Evolutionary conservation across 306 rosid species (phyloP).

Genomic region (Fagus sylvatica): DNA sequence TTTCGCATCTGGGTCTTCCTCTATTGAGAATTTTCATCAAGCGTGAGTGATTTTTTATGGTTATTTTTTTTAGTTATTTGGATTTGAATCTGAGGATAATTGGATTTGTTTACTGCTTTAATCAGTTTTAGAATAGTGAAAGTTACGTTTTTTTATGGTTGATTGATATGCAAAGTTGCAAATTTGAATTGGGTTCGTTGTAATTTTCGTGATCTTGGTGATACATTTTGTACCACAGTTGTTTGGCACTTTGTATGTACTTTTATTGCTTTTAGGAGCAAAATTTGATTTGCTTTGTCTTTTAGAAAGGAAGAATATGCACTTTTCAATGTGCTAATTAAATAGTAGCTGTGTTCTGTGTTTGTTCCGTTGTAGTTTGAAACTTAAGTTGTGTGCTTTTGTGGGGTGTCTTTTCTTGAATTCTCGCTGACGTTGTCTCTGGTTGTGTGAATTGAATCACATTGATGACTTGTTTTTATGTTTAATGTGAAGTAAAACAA

Average conservation of each 20-base stretch:
- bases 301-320: not conserved
- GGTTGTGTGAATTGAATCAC: not conserved
- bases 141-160: conserved; percentile 9
- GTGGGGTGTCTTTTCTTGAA: no score
- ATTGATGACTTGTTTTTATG: not conserved
- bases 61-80: conserved; percentile 6
- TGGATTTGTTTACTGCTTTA: conserved; percentile 13
- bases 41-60: conserved; percentile 53
- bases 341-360: not conserved
- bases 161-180: not conserved
- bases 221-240: not conserved
- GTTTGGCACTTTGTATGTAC: not conserved
- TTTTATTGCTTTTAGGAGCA: not conserved
- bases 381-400: not conserved
- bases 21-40: conserved; percentile 58
- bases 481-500: not conserved
- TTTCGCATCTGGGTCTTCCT: conserved; percentile 45
- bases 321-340: not conserved
- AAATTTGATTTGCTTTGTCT: not conserved
- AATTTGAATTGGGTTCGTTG: not conserved
- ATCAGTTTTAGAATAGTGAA: not conserved
- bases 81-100: conserved; percentile 18
- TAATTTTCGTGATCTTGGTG: conserved; percentile 1
- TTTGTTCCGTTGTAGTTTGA: not conserved
- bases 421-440: no score